Evolutionary conservation across 192 early-diverging fungal species (phyloP), one percentile per base, ranked within the genome.

Genomic region (Rhizophlyctis rosea): DNA sequence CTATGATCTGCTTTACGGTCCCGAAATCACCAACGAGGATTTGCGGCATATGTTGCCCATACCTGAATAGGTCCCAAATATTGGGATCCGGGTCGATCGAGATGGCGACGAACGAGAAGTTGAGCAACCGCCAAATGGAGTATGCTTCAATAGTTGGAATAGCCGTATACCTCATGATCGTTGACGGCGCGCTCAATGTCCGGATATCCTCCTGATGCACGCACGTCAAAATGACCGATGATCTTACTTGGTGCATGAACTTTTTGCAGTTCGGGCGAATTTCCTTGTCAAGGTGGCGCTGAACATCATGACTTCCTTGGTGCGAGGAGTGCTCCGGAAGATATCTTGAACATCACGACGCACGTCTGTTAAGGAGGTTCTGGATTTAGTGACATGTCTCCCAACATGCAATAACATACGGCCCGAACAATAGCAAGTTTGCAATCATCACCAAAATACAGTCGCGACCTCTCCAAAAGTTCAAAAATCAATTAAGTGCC

Each of bases 231-330:
- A 18, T 7, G 18, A 44, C 7, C 9, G 39, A 44, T 7, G 39
- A 13, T 7, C 75, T 75, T 82, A 87, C 86, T 67, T 90, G 88
- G 64, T 94, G 90, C 96, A 98, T 98, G 67, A 98, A 98, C 80
- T 93, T 94, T 64, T 94, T 94, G 91, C 93, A 95, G 31, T 96
- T 82, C 0, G 87, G 87, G 28, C 91, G 87, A 57, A 92, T 90
- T 57, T 96, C 94, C 80, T 95, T 93, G 81, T 81, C 86, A 98
- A 75, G 31, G 96, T 98, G 4, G 96, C 96, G 49, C 87, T 90
- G 78, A 93, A 98, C 96, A 98, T 98, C 87, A 98, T 92, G 47
- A 98, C 96, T 74, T 98, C 94, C 83, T 98, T 98, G 79, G 89
- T 87, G 80, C 94, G 93, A 27, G 94, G 94, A 1, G 93, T 96